Base-by-base conservation (phyloP, 768 basidiomycete genomes). In the Termitomyces heimii region DNA sequence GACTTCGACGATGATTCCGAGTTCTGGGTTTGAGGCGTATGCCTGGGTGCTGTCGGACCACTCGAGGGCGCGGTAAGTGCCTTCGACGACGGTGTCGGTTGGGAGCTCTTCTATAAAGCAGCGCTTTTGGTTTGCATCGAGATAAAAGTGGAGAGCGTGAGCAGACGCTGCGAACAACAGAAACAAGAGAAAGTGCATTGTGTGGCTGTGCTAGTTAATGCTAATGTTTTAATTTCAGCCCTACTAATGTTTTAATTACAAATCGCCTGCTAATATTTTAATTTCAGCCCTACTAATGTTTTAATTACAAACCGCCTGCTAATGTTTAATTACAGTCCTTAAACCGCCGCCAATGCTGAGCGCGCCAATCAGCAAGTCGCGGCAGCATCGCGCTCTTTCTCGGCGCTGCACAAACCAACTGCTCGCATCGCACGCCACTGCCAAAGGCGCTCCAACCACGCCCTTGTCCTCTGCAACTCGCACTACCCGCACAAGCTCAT, bases 21-120 rank as follows among this genome's bases (percentile, higher is more conserved):
- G 79, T 31, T 88, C 81, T 7, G 82, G 75, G 61, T 98, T 89
- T 35, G 83, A 73, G 5, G 72, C 67, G 73, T 97, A 99, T 39
- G 66, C 67, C 66, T 92, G 84, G 29, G 72, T 65, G 24, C 77
- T 71, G 63, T 95, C 92, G 20, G 83, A 80, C 94, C 94, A 99
- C 72, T 98, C 91, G 31, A 95, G 76, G 0, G 94, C 95, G 57
- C 83, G 84, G 71, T 98, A 98, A 68, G 94, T 92, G 4, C 95
- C 51, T 40, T 97, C 92, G 37, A 96, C 92, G 29, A 94, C 86
- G n/a, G 94, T 98, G 71, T 96, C 89, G 3, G 86, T 85, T 13
- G 97, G 96, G 20, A 98, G 76, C 70, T 99, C 97, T 68, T 98
- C 97, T 57, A 98, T 82, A 74, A 98, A 98, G 70, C 97, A 99